Evolutionary conservation across 75 land plant genomes (phyloP).

Genomic region (Pinus taeda): DNA sequence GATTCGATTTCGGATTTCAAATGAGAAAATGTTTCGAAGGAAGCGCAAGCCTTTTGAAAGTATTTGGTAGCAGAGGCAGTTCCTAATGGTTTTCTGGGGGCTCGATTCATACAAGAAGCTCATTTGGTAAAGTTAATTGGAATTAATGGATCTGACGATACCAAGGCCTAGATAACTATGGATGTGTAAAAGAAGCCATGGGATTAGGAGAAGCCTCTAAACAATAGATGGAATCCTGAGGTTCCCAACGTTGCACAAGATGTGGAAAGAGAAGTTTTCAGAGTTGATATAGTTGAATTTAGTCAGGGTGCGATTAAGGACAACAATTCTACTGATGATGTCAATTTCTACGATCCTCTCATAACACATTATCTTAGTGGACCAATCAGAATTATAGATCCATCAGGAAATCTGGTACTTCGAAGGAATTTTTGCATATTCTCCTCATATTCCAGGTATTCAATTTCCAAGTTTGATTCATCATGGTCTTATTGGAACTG

Average conservation of each 20-base stretch:
- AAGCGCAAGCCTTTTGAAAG: too few species aligned
- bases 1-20: too few species aligned
- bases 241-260: constrained; percentile 21
- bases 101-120: too few species aligned
- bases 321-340: constrained; percentile 21
- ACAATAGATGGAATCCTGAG: constrained; percentile 28
- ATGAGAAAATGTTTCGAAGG: too few species aligned
- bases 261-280: constrained; percentile 17
- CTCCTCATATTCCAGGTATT: too few species aligned
- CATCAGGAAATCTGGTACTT: not conserved
- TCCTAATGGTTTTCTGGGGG: too few species aligned
- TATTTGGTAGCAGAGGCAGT: too few species aligned
- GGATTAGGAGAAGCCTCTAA: constrained; percentile 24
- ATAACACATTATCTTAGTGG: constrained; percentile 21
- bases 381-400: constrained; percentile 16
- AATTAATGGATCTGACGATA: constrained; percentile 17
- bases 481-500: too few species aligned
- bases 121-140: too few species aligned
- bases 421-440: too few species aligned
- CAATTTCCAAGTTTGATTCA: too few species aligned
- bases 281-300: constrained; percentile 18
- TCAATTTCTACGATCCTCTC: constrained; percentile 4
- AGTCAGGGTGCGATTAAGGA: constrained; percentile 18
- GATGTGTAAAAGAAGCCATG: constrained; percentile 21
- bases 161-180: constrained; percentile 10